Conservation (phyloP, 345 rosid species). For the Eucalyptus sideroxylon region DNA sequence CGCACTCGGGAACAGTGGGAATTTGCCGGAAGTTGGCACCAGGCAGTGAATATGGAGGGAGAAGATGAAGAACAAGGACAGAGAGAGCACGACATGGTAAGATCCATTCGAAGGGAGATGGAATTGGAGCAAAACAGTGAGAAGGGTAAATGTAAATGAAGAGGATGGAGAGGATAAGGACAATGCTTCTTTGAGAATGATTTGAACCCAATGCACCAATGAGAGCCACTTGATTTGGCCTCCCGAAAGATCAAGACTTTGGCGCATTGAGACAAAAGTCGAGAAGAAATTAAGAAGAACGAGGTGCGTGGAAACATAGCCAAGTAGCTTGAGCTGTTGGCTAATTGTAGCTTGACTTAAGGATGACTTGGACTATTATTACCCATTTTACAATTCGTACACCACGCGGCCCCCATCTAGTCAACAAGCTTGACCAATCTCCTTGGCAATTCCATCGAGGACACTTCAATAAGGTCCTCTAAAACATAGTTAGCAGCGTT, state of each 20-base stretch:
- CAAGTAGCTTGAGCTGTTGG: background rate
- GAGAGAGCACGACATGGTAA: no score
- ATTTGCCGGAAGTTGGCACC: no score
- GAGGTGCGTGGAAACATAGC: background rate
- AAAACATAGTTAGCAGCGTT: no score
- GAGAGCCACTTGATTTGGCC: background rate
- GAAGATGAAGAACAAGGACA: no score
- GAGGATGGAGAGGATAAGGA: background rate
- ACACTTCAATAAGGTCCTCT: no score
- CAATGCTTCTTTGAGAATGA: background rate
- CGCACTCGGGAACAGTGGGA: no score
- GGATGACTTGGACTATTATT: background rate
- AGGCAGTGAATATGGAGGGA: no score
- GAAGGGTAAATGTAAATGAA: background rate
- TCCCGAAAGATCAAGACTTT: background rate
- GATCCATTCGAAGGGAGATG: background rate
- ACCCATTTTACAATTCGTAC: background rate
- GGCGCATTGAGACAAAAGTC: background rate
- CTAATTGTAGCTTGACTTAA: background rate
- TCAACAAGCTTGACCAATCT: no score
- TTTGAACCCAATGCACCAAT: no score
- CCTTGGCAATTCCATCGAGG: no score
- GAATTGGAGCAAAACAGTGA: background rate
- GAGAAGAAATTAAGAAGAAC: background rate
- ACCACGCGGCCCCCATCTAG: background rate